Base-by-base conservation (phyloP, 768 basidiomycete genomes). In the Glaciozyma antarctica region DNA sequence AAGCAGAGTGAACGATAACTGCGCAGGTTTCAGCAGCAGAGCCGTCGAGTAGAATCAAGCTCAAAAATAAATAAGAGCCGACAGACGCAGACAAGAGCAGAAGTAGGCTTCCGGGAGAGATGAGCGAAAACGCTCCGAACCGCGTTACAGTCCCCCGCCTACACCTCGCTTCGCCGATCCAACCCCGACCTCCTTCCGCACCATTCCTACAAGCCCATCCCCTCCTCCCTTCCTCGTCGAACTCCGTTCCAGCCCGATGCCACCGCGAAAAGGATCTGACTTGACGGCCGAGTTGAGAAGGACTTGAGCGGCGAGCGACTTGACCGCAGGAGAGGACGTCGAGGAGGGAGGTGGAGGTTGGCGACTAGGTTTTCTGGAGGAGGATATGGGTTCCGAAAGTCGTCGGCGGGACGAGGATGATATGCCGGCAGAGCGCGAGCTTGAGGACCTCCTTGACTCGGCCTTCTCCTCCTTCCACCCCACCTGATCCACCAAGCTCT, bases 301-400 rank as follows among this genome's bases (percentile, higher is more conserved):
- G 38, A 69, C 61, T 6, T 61, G 63, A 10, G 55, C 51, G 38
- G 65, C 61, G 1, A 69, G 51, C 12, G 68, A 61, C 17, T 58
- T 38, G 57, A 60, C 55, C 5, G 65, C 68, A 1, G 62, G 56
- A 1, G 57, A 54, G n/a, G 57, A 43, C 81, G 80, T 47, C 77
- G 77, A 21, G 75, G 61, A 12, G 0, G 45, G 59, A 8, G 21
- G 16, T 15, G 45, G 62, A 0, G 30, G 28, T 21, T n/a, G 47
- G 3, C 32, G 8, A 21, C 32, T 56, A n/a, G 16, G 45, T 6
- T 41, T 19, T 26, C 24, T 22, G 3, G 60, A 48, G 1, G 65
- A 41, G 15, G 64, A 34, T 2, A 12, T 41, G 38, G 38, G 38
- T 41, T 41, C 38, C 38, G 38, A 41, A 12, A 41, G 5, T 41